Conservation (phyloP, 1,284 basidiomycete species). For the Ustilago vetiveriae region DNA sequence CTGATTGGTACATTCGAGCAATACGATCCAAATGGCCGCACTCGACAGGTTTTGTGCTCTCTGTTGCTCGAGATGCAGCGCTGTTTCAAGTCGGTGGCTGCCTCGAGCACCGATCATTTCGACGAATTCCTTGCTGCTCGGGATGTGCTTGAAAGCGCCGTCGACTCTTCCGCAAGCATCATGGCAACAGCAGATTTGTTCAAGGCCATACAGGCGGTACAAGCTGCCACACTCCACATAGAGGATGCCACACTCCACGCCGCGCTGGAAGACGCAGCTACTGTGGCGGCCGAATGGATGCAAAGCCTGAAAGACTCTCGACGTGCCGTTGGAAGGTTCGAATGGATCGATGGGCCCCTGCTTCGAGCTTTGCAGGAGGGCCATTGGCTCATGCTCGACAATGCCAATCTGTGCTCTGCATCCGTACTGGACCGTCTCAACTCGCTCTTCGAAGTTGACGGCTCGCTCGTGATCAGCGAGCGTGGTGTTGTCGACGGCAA, state of each 20-base stretch:
- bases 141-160: constrained; percentile 2
- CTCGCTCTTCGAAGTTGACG: constrained; percentile 89
- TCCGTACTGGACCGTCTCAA: constrained; percentile 97
- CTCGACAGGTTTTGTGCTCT: constrained; percentile 10
- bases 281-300: constrained; percentile 1
- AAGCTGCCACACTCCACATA: constrained; percentile 1
- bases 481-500: constrained; percentile 83
- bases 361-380: constrained; percentile 86
- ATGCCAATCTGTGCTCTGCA: constrained; percentile 92
- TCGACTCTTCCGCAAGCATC: background rate
- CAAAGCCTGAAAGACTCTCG: constrained; percentile 5
- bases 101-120: constrained; percentile 5
- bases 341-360: constrained; percentile 97
- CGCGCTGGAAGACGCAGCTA: constrained; percentile 18
- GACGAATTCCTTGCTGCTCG: constrained; percentile 13
- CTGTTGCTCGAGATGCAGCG: constrained; percentile 26
- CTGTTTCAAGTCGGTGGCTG: constrained; percentile 10
- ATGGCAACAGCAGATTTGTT: background rate
- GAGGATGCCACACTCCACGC: constrained; percentile 1
- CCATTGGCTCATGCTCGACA: constrained; percentile 89
- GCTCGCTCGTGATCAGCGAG: constrained; percentile 85
- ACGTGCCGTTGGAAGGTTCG: constrained; percentile 74
- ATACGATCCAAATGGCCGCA: constrained; percentile 65
- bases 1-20: constrained; percentile 97
- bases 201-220: constrained; percentile 6